Evolutionary conservation across 2,329 filamentous ascomycete species (phyloP), one percentile per base, ranked within the genome.

Genomic region (Talaromyces sp.): DNA sequence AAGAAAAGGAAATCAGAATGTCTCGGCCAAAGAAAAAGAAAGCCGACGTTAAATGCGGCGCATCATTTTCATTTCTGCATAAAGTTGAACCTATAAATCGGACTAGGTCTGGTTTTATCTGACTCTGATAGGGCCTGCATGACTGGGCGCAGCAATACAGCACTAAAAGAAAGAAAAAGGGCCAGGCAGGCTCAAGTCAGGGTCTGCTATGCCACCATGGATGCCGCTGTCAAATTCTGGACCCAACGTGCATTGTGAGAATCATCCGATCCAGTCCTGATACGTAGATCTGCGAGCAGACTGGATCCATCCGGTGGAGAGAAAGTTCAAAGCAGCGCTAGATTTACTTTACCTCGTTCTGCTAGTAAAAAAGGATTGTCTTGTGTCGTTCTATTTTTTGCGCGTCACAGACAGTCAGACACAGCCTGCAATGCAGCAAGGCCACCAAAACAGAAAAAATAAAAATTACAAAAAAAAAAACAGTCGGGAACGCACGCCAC

Each of bases 1-100:
- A 38, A 45, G 19, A 38, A 27, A 45, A 25, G 38, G 29, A 58
- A 45, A 34, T 17, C 31, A 58, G 19, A n/a, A n/a, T 61, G 45
- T 60, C 54, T 66, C 36, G 54, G 58, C 61, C 65, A 67, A 61
- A 67, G 54, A 61, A 61, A 66, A 61, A 66, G 64, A 61, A 54
- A 58, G 40, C 27, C 53, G 53, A 67, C 31, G 38, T 65, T 51
- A 43, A 65, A 60, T 66, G 65, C 65, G 65, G 62, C 65, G 65
- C 58, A 67, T 67, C 63, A 65, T 51, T 47, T 54, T 61, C 47
- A 65, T 17, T 58, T 58, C 58, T 61, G 62, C 65, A 65, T 54
- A 62, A 47, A 62, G 54, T 63, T 51, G 54, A 58, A n/a, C 60
- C 60, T 63, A 58, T 34, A 63, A 51, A 67, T 67, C 45, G 61